Evolutionary conservation across 2,329 filamentous ascomycete species (phyloP), one percentile per base, ranked within the genome.

Genomic region (Capronia coronata): DNA sequence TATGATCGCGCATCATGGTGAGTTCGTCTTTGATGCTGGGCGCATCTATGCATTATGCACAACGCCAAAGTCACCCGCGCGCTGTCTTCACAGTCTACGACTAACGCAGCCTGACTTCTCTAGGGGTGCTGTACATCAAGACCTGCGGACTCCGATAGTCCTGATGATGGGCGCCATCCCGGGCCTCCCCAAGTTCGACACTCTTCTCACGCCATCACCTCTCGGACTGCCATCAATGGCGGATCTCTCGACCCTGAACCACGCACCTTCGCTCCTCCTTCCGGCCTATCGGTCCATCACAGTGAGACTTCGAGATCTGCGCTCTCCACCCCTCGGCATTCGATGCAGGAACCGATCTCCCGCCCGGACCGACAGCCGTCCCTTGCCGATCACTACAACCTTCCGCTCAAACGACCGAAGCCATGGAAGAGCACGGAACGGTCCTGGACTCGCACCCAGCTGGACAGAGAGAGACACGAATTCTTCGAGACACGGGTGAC

Each of bases 401-500:
- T 79, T 59, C 83, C 84, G 1, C 71, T 90, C 32, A 77, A 77
- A 38, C 75, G 74, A 1, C 83, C 86, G 59, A 69, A 76, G 47
- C 22, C 51, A 16, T 89, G 85, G 85, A 71, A 71, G 10, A 79
- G 82, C 49, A 76, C 75, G 54, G 74, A 75, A 46, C 78, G 78
- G 16, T 67, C 71, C 13, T 94, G 86, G 86, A 89, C 86, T 1
- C 79, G 77, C n/a, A 63, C 69, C 13, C 72, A 83, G 46, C 72
- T 95, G 1, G 78, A 81, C 51, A 75, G 75, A 25, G 87, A 95
- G 68, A 79, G 91, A 42, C 71, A 70, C 42, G 88, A 88, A 54
- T 96, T 94, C 73, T 97, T 94, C 67, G 89, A 96, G 54, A 96
- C 90, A 1, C 75, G 88, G 40, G 87, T 94, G 13, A 86, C 84